Base-by-base conservation (phyloP, 2,329 filamentous ascomycete species). In the Albifimbria verrucaria region DNA sequence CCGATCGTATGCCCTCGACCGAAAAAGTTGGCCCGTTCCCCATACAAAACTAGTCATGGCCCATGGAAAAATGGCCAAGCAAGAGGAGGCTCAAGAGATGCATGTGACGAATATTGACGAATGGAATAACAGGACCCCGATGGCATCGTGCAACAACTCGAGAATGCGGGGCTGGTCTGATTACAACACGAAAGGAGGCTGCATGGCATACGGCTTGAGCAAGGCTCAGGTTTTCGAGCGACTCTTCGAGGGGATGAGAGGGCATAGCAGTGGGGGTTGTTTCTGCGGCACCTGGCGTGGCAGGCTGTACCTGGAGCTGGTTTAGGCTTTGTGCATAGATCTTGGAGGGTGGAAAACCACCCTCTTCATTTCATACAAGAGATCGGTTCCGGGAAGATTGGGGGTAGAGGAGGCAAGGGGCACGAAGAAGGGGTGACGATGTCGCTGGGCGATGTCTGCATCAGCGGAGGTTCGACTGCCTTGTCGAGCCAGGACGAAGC, bases 341-440 rank as follows among this genome's bases (percentile, higher is more conserved):
- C 75, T 76, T 75, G 70, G 67, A 72, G 66, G 68, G 67, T 72
- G 68, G 70, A 72, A 66, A 69, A 76, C 69, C 67, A 71, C 67
- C 66, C 67, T 74, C 66, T 69, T 62, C 32, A 39, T n/a, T 39
- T 39, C 32, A 39, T 39, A 39, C 32, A 39, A 39, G 32, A 39
- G 32, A n/a, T n/a, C 32, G 11, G 32, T 39, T 39, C 32, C 15
- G 32, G 32, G 18, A 39, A 7, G 5, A n/a, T n/a, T n/a, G 32
- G 32, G 15, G 9, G 32, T n/a, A 39, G 32, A 39, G 32, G 32
- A 39, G 32, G 32, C 32, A 39, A 39, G 12, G 32, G n/a, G n/a
- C n/a, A n/a, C n/a, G n/a, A n/a, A n/a, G n/a, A n/a, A n/a, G n/a
- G n/a, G n/a, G n/a, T n/a, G n/a, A n/a, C n/a, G n/a, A n/a, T n/a